phyloP scores from a whole-genome alignment of 2,329 filamentous ascomycete species.

The Purpureocillium takamizusanense region DNA sequence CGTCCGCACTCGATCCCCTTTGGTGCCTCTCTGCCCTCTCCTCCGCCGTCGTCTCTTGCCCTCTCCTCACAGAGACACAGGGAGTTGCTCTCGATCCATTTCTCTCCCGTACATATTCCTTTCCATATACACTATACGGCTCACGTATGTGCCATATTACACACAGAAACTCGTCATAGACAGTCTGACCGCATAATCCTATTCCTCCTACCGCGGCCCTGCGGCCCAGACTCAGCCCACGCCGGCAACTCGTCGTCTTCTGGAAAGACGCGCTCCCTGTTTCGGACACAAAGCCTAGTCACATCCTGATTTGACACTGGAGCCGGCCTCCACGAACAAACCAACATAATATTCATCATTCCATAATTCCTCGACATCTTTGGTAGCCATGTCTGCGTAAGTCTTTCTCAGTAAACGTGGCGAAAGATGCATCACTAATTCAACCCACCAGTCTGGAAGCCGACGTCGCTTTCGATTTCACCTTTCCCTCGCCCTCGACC shows the following conservation, averaged over 20 bases:
- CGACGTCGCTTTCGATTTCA: slow-evolving; percentile 54
- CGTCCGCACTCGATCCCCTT: slow-evolving; percentile 5
- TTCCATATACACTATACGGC: too few relatives aligned
- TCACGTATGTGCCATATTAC: too few relatives aligned
- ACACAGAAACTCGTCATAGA: neutral
- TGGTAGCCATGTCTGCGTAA: slow-evolving; percentile 24
- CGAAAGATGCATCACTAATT: too few relatives aligned
- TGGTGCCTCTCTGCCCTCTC: slow-evolving; percentile 3
- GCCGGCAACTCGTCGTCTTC: neutral
- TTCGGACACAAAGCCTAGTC: slow-evolving; percentile 4
- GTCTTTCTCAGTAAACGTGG: slow-evolving; percentile 11
- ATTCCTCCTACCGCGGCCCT: neutral
- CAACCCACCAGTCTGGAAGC: slow-evolving; percentile 44
- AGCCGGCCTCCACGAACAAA: slow-evolving; percentile 10
- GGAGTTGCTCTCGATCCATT: too few relatives aligned
- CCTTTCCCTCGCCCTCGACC: slow-evolving; percentile 33
- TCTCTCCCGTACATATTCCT: too few relatives aligned
- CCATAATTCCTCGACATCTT: slow-evolving; percentile 3
- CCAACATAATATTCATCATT: neutral
- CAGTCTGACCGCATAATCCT: slow-evolving; percentile 2
- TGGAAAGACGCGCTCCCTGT: slow-evolving; percentile 1
- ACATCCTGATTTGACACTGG: slow-evolving; percentile 4
- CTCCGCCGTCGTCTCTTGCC: slow-evolving; percentile 4
- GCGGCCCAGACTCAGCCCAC: too few relatives aligned
- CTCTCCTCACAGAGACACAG: slow-evolving; percentile 4